Percentiles rank a stretch among this genome's conserved stretches.
phyloP scores from a whole-genome alignment of 2,329 filamentous ascomycete genomes.

The Coleophoma cylindrospora region DNA sequence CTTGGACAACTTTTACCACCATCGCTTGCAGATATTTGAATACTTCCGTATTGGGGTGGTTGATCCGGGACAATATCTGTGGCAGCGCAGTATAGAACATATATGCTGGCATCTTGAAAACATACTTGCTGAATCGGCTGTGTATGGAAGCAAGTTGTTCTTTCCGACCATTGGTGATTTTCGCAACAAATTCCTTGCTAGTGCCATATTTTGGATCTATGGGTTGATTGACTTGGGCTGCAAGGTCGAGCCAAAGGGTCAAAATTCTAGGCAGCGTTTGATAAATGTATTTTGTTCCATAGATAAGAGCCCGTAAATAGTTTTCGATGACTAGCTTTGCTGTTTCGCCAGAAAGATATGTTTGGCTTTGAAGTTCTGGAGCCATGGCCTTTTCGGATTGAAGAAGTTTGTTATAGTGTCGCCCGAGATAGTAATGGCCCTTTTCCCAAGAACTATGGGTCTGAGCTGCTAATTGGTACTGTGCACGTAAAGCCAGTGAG shows the following conservation, averaged over 20 bases:
- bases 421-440: conserved; percentile 92
- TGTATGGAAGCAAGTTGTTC: conserved; percentile 67
- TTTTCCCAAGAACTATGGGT: conserved; percentile 80
- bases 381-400: conserved; percentile 81
- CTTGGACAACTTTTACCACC: conserved; percentile 77
- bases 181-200: conserved; percentile 42
- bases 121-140: conserved; percentile 73
- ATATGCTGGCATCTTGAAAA: conserved; percentile 66
- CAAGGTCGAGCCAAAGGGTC: conserved; percentile 92
- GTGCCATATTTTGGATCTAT: conserved; percentile 38
- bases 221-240: conserved; percentile 64
- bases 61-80: conserved; percentile 93
- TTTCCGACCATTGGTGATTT: conserved; percentile 51
- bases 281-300: conserved; percentile 92
- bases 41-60: conserved; percentile 74
- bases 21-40: conserved; percentile 74
- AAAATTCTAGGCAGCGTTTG: conserved; percentile 88
- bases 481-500: conserved; percentile 69
- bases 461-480: conserved; percentile 79
- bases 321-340: conserved; percentile 90
- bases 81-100: conserved; percentile 80
- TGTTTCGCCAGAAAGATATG: conserved; percentile 74
- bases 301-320: conserved; percentile 80
- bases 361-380: conserved; percentile 69
- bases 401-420: conserved; percentile 93